Evolutionary conservation across 371 early-diverging fungal species (phyloP).

Genomic region (Lichtheimia hyalospora): DNA sequence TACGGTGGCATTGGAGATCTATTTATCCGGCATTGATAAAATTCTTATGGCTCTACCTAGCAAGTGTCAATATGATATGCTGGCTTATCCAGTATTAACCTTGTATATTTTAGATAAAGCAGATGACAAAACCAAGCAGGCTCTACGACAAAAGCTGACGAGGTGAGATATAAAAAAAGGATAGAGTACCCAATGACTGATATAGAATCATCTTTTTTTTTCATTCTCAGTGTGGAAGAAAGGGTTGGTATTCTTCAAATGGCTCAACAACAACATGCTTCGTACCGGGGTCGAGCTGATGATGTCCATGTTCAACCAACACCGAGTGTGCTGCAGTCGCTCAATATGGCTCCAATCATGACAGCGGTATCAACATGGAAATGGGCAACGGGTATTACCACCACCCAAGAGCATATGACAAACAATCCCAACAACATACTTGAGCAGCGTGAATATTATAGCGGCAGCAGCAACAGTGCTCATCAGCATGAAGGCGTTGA

Average conservation of each 20-base stretch:
- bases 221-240: conserved; percentile 29
- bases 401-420: neutral
- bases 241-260: conserved; percentile 34
- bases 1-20: conserved; percentile 46
- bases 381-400: too few species aligned
- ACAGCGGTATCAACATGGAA: neutral
- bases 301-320: too few species aligned
- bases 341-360: too few species aligned
- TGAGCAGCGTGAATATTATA: neutral
- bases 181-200: too few species aligned
- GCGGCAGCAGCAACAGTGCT: neutral
- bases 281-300: too few species aligned
- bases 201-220: neutral
- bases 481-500: conserved; percentile 16
- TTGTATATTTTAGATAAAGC: conserved; percentile 22
- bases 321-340: neutral
- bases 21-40: conserved; percentile 51
- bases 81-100: neutral
- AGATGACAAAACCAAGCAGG: conserved; percentile 23
- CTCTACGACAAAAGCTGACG: conserved; percentile 25
- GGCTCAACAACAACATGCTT: conserved; percentile 1
- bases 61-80: conserved; percentile 10
- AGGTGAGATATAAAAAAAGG: conserved; percentile 9
- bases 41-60: conserved; percentile 56
- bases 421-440: conserved; percentile 3